Base-by-base conservation (phyloP, 208 protist species). In the Crithidia thermophila region DNA sequence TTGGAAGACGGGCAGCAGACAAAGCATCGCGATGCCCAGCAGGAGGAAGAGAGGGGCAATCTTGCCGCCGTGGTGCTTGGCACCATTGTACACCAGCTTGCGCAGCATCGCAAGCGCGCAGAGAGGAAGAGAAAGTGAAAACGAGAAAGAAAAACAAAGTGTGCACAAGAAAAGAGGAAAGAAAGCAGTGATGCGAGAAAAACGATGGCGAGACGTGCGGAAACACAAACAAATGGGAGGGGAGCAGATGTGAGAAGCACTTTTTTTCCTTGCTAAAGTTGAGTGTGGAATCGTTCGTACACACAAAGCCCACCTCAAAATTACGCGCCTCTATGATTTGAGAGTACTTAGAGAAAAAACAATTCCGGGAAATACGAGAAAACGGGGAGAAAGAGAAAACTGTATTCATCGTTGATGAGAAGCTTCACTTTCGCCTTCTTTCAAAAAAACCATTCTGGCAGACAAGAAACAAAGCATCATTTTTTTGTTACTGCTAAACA, bases 1-100 rank as follows among this genome's bases (percentile, higher is more conserved):
- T 18, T 62, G 62, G 10, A 73, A 43, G 5, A 72, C 25, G 20
- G 85, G 85, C 27, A 91, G 43, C 28, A 70, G 31, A 28, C 21
- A 72, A 30, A 91, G 77, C 33, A 91, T 56, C 30, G 75, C 46
- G 5, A 87, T 51, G 16, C 81, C 85, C 3, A 68, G 25, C 1
- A 81, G 6, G 33, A 88, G 67, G 13, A 91, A 72, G 4, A 88
- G 39, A 8, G 77, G 85, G 20, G 73, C 63, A 21, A 71, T n/a
- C 57, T 67, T 73, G 20, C 75, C 67, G 14, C 70, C 79, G 46
- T 88, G 70, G 28, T 82, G 57, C 28, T 73, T 67, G 37, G 77
- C 40, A 20, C 42, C 34, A n/a, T 67, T 55, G 14, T 47, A 51
- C 1, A 81, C 25, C 28, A 37, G 13, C 34, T 33, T 58, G 11